Base-by-base conservation (phyloP, 2,329 filamentous ascomycete species). In the Endoconidiophora laricicola region DNA sequence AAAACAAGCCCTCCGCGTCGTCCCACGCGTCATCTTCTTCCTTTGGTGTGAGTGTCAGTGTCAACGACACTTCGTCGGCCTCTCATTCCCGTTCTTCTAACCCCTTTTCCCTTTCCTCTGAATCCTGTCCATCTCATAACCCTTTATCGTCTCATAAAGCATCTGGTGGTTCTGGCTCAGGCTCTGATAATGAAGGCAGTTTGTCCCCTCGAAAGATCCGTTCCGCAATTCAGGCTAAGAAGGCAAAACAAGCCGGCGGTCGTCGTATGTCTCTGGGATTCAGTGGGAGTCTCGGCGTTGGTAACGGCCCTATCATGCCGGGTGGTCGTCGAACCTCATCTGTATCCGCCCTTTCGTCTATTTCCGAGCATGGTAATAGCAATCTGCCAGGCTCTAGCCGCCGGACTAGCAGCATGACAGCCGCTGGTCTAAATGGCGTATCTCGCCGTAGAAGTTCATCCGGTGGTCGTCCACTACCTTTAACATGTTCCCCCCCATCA, bases 361-460 rank as follows among this genome's bases (percentile, higher is more conserved):
- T 71, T 57, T 67, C 62, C 55, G 65, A 70, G 5, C 76, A 76
- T 58, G 74, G 74, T 41, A 73, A 36, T 16, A 43, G 39, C 16
- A 48, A 24, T 37, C 41, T 33, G 29, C 29, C 29, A 12, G 29
- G 29, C 37, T 24, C 38, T 37, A 18, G 37, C 37, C n/a, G 38
- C 14, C 36, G 37, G 46, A 26, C 24, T 18, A 37, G 38, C 6
- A 18, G 24, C 9, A 22, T 39, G 12, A 45, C 40, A n/a, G 46
- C 46, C 7, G 46, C 46, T 1, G 50, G 46, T 16, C 44, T 49
- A 24, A 49, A 49, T 29, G 46, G 50, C 12, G 42, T 78, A 56
- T 75, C 71, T 39, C 66, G 74, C 41, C 65, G 73, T 49, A 66
- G 73, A 39, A 66, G 73, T 38, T 66, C 66, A 53, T 73, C 70